These are phyloP conservation scores for Blastobotrys petasosporus DNA, from an alignment of 1,139 yeast species.

Conservation along the genomic window DNA sequence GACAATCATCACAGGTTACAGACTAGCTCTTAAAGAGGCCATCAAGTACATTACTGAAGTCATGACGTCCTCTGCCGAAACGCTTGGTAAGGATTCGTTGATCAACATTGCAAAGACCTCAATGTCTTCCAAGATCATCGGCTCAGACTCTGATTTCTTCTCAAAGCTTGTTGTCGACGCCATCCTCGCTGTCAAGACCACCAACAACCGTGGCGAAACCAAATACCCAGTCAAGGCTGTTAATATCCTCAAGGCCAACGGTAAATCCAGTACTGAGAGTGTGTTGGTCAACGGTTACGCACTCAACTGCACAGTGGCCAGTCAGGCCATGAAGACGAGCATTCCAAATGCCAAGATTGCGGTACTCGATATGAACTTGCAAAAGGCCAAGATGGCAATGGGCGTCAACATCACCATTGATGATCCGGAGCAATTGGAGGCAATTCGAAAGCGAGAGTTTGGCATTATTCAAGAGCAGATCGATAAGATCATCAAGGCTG, in stretches of 20 bases:
- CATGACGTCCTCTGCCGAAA: slow-evolving; percentile 71
- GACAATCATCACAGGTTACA: slow-evolving; percentile 92
- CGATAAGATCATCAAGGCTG: slow-evolving; percentile 78
- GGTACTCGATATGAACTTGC: slow-evolving; percentile 87
- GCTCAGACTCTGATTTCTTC: slow-evolving; percentile 91
- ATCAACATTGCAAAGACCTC: slow-evolving; percentile 92
- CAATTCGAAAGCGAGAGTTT: slow-evolving; percentile 88
- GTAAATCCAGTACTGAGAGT: slow-evolving; percentile 85
- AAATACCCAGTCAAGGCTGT: slow-evolving; percentile 98
- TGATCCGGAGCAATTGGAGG: slow-evolving; percentile 96
- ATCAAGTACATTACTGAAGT: slow-evolving; percentile 82
- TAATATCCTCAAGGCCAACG: slow-evolving; percentile 92
- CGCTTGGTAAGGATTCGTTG: slow-evolving; percentile 69
- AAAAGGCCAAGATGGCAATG: slow-evolving; percentile 96
- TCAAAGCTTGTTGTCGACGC: slow-evolving; percentile 91
- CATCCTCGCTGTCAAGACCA: slow-evolving; percentile 89
- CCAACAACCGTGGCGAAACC: slow-evolving; percentile 78
- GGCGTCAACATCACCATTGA: slow-evolving; percentile 97
- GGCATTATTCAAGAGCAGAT: slow-evolving; percentile 88
- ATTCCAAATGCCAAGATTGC: slow-evolving; percentile 80
- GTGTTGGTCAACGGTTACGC: slow-evolving; percentile 90
- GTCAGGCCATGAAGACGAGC: slow-evolving; percentile 89
- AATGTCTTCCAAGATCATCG: slow-evolving; percentile 95
- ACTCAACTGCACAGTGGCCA: slow-evolving; percentile 92
- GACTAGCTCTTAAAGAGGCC: slow-evolving; percentile 91